Conservation (phyloP, 2,329 filamentous ascomycete species). For the Metarhizium robertsii region DNA sequence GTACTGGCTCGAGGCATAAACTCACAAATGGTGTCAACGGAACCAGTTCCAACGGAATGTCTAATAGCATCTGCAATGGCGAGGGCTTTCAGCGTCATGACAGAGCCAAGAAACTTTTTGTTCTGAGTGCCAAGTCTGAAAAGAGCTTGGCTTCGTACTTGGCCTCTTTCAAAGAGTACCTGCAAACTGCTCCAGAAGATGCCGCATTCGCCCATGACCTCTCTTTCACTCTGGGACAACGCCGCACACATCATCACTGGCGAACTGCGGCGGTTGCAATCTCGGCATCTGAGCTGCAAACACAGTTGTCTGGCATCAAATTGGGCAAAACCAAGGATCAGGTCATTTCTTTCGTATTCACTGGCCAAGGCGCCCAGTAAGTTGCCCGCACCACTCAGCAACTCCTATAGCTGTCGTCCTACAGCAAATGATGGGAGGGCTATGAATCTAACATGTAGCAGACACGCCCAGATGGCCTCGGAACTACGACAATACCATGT, state of each 20-base stretch:
- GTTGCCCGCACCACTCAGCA: constrained; percentile 4
- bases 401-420: too few relatives aligned
- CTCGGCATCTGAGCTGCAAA: constrained; percentile 4
- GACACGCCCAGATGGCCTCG: constrained; percentile 5
- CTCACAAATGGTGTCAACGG: neutral
- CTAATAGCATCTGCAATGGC: too few relatives aligned
- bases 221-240: constrained; percentile 19
- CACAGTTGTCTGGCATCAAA: constrained; percentile 5
- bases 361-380: constrained; percentile 26
- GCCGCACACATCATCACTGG: constrained; percentile 15
- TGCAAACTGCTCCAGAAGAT: constrained; percentile 5
- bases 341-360: constrained; percentile 17
- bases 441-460: neutral
- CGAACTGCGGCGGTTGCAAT: constrained; percentile 7
- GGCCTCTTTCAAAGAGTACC: constrained; percentile 13
- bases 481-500: neutral
- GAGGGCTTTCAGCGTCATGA: too few relatives aligned
- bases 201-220: constrained; percentile 10
- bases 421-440: too few relatives aligned
- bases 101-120: constrained; percentile 4
- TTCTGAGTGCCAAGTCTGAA: constrained; percentile 9
- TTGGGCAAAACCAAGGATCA: neutral
- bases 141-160: constrained; percentile 11
- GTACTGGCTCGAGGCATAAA: too few relatives aligned
- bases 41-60: neutral